phyloP scores from a whole-genome alignment of 768 basidiomycete genomes.

The Suillus bovinus region DNA sequence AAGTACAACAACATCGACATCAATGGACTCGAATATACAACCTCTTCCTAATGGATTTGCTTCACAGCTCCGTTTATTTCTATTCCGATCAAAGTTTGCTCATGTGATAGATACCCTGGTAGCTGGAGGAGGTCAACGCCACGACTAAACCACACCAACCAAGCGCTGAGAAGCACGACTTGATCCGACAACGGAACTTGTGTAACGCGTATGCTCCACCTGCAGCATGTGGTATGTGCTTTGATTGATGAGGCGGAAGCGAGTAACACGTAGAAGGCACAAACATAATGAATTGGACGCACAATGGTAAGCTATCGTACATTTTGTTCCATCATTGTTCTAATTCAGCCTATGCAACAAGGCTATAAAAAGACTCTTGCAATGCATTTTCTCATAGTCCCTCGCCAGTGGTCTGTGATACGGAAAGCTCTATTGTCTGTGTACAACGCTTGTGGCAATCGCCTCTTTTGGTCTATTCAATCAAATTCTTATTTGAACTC shows the following conservation, averaged over 20 bases:
- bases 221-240: neutral
- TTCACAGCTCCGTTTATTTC: neutral
- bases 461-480: neutral
- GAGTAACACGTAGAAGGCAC: neutral
- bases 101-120: neutral
- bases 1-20: neutral
- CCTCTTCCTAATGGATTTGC: neutral
- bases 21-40: neutral
- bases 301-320: neutral
- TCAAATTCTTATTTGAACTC: neutral
- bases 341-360: neutral
- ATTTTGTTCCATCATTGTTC: neutral
- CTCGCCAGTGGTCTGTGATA: neutral
- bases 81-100: neutral
- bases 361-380: neutral
- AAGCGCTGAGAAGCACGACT: neutral
- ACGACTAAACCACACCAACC: neutral
- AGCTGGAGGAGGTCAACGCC: neutral
- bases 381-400: neutral
- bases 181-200: constrained; percentile 3
- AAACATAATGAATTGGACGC: neutral
- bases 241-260: constrained; percentile 1
- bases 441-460: neutral
- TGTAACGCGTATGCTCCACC: neutral
- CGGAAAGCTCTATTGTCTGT: neutral